These are phyloP conservation scores for Oldenlandia corymbosa DNA, from an alignment of 257 asterid species.

Conservation along the genomic window DNA sequence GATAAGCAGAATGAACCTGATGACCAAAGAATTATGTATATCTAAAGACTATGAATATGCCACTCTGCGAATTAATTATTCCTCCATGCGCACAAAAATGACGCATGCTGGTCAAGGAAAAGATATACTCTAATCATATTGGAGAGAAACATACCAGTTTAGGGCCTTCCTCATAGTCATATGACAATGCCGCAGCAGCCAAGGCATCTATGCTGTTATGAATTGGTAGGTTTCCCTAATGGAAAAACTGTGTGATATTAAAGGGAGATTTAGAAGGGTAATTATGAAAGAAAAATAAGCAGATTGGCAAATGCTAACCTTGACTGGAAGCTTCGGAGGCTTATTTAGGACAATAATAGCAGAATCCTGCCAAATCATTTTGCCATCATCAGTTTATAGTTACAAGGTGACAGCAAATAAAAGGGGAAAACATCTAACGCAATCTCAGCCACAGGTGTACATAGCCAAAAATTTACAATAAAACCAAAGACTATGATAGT, in stretches of 20 bases:
- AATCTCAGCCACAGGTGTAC: neutral
- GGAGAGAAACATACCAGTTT: conserved; percentile 54
- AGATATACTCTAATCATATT: neutral
- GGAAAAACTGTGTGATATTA: conserved; percentile 13
- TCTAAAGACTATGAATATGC: too few relatives aligned
- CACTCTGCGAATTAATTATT: too few relatives aligned
- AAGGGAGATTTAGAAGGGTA: conserved; percentile 12
- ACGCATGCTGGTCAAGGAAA: neutral
- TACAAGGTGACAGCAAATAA: neutral
- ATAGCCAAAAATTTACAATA: neutral
- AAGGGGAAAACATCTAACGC: neutral
- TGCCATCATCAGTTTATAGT: conserved; percentile 12
- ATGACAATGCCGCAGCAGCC: conserved; percentile 94
- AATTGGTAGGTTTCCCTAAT: conserved; percentile 69
- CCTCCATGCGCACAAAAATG: neutral
- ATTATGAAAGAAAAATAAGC: neutral
- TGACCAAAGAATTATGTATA: neutral
- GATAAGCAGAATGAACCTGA: neutral
- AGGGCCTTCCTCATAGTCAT: conserved; percentile 82
- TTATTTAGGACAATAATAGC: conserved; percentile 78
- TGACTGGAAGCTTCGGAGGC: conserved; percentile 91
- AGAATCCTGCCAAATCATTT: conserved; percentile 58
- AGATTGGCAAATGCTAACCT: conserved; percentile 42
- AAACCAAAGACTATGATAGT: neutral
- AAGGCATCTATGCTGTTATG: conserved; percentile 98